Evolutionary conservation across 2,329 filamentous ascomycete genomes (phyloP).

Genomic region (Ilyonectria destructans): DNA sequence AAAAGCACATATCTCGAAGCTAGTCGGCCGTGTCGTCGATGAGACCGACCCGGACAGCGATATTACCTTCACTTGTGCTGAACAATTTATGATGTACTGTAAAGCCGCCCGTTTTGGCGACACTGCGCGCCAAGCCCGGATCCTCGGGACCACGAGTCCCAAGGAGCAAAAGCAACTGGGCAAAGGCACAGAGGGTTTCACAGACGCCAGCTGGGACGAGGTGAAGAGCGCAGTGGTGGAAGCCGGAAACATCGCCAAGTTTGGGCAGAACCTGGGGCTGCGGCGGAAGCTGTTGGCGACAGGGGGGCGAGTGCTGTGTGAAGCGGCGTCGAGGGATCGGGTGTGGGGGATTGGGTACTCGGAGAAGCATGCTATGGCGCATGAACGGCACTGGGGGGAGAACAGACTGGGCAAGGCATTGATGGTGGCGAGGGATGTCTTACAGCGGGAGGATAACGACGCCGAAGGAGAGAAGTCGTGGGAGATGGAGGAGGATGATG

Average conservation of each 20-base stretch:
- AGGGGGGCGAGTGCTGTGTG: constrained; percentile 50
- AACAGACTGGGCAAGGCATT: constrained; percentile 53
- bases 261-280: constrained; percentile 50
- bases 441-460: constrained; percentile 22
- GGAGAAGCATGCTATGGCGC: constrained; percentile 49
- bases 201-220: constrained; percentile 50
- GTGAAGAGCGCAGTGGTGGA: constrained; percentile 53
- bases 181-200: constrained; percentile 48
- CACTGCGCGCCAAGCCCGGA: constrained; percentile 35
- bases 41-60: constrained; percentile 22
- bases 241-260: constrained; percentile 54
- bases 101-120: constrained; percentile 58
- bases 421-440: constrained; percentile 47
- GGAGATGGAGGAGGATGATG: constrained; percentile 12
- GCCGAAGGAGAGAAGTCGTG: constrained; percentile 8
- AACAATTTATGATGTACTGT: constrained; percentile 62
- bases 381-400: constrained; percentile 50
- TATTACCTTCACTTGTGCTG: constrained; percentile 55
- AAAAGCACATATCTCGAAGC: constrained; percentile 47
- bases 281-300: constrained; percentile 51
- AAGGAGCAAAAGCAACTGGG: constrained; percentile 53
- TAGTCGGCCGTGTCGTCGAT: constrained; percentile 48
- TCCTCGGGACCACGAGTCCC: constrained; percentile 48
- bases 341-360: constrained; percentile 56
- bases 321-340: constrained; percentile 51